Evolutionary conservation across 2,329 filamentous ascomycete species (phyloP).

Genomic region (Coleophoma crateriformis): DNA sequence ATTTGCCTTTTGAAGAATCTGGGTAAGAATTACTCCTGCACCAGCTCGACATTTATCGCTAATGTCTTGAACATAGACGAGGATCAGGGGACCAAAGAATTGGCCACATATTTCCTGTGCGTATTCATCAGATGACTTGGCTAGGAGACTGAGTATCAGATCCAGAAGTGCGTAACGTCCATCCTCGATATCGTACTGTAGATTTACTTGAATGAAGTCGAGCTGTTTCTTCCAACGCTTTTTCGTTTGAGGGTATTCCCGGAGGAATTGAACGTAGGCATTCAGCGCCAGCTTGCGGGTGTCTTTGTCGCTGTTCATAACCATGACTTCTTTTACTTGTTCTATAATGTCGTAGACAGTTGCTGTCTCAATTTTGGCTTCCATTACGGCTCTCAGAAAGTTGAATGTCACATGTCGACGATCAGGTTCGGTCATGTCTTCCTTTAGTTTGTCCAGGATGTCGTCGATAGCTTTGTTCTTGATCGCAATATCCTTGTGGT

Average conservation of each 20-base stretch:
- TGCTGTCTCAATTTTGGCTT: constrained; percentile 78
- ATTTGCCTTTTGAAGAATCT: constrained; percentile 74
- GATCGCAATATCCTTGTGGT: constrained; percentile 68
- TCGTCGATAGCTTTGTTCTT: constrained; percentile 80
- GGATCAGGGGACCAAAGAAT: constrained; percentile 81
- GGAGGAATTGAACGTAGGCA: constrained; percentile 88
- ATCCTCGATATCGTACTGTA: constrained; percentile 84
- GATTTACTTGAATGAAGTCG: constrained; percentile 80
- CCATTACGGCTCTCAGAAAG: constrained; percentile 83
- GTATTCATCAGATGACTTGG: constrained; percentile 76
- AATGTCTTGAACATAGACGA: constrained; percentile 84
- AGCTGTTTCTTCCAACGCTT: constrained; percentile 86
- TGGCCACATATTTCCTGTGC: constrained; percentile 76
- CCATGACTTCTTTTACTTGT: constrained; percentile 85
- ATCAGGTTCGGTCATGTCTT: constrained; percentile 88
- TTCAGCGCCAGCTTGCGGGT: constrained; percentile 84
- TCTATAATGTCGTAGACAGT: constrained; percentile 89
- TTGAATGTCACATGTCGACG: constrained; percentile 92
- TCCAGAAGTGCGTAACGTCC: constrained; percentile 93
- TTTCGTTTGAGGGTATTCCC: constrained; percentile 91
- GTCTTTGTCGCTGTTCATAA: constrained; percentile 87
- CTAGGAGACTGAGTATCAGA: constrained; percentile 77
- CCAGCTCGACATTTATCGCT: constrained; percentile 79
- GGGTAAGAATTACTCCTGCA: constrained; percentile 73
- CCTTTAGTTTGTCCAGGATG: constrained; percentile 73